Evolutionary conservation across 106 monocot species (phyloP).

Genomic region (Dactylorhiza incarnata): DNA sequence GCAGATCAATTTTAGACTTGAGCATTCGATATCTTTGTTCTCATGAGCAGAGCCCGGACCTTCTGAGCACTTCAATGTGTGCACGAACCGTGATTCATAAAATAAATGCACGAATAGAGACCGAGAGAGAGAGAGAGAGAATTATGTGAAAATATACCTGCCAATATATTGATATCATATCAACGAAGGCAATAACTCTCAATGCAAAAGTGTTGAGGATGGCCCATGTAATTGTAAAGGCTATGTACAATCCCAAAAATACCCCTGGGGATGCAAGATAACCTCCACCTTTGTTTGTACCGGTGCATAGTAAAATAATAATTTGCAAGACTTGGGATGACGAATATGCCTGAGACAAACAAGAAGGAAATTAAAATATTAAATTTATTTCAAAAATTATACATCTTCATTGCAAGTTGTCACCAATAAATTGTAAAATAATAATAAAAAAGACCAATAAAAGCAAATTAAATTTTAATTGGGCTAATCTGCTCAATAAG

Average conservation of each 20-base stretch:
- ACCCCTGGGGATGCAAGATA: constrained; percentile 47
- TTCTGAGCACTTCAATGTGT: too few relatives aligned
- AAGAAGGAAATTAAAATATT: not conserved
- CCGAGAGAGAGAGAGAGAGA: not conserved
- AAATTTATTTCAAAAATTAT: not conserved
- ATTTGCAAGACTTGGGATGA: constrained; percentile 64
- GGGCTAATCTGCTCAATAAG: too few relatives aligned
- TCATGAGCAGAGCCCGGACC: too few relatives aligned
- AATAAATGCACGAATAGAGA: too few relatives aligned
- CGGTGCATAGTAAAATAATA: constrained; percentile 62
- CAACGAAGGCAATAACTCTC: constrained; percentile 54
- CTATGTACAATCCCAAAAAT: constrained; percentile 54
- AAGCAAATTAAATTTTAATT: too few relatives aligned
- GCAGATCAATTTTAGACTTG: too few relatives aligned
- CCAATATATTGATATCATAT: constrained; percentile 61
- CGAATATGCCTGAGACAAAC: constrained; percentile 38
- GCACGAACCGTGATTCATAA: too few relatives aligned
- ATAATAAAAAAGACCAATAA: too few relatives aligned
- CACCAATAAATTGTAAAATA: too few relatives aligned
- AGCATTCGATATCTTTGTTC: too few relatives aligned
- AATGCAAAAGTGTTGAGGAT: constrained; percentile 66
- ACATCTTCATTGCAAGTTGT: too few relatives aligned
- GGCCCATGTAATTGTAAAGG: constrained; percentile 58
- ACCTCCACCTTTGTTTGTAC: constrained; percentile 66
- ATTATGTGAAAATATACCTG: constrained; percentile 29